A percentile compares a stretch with the other conserved stretches of the same genome.
Conservation (phyloP, 306 rosid species). For the Senna siamea region DNA sequence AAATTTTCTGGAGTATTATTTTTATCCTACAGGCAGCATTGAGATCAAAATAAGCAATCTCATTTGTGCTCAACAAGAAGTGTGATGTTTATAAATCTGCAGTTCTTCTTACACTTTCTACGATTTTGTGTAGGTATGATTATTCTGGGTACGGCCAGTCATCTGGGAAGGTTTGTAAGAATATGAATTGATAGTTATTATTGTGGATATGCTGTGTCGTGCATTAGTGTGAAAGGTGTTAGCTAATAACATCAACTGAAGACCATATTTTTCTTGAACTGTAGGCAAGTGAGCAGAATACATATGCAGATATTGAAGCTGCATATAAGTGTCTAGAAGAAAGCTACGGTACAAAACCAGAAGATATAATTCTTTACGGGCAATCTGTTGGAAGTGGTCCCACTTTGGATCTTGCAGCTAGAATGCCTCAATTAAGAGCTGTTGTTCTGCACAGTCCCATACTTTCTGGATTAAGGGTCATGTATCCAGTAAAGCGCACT, state of each 20-base stretch:
- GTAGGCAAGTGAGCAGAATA: too few relatives aligned
- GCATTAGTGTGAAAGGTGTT: constrained; percentile 25
- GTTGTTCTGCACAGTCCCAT: constrained; percentile 94
- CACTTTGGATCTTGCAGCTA: constrained; percentile 76
- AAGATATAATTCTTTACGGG: too few relatives aligned
- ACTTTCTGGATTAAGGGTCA: constrained; percentile 92
- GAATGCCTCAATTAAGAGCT: constrained; percentile 82
- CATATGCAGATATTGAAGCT: too few relatives aligned
- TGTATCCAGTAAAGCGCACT: constrained; percentile 92
- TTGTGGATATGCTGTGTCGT: neutral
- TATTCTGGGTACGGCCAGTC: constrained; percentile 96
- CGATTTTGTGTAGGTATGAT: constrained; percentile 74
- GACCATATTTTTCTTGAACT: constrained; percentile 40
- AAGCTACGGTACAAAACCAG: too few relatives aligned
- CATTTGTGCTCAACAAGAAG: constrained; percentile 17
- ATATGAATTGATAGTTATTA: constrained; percentile 20
- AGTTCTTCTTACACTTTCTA: constrained; percentile 25
- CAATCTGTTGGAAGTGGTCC: too few relatives aligned
- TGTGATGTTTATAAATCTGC: neutral
- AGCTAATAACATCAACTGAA: constrained; percentile 37
- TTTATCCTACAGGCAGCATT: constrained; percentile 5
- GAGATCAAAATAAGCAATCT: neutral
- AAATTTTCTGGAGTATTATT: neutral
- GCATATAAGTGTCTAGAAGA: too few relatives aligned
- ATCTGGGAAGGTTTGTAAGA: constrained; percentile 86